phyloP scores from a whole-genome alignment of 2,329 filamentous ascomycete species.

The Zymoseptoria tritici region DNA sequence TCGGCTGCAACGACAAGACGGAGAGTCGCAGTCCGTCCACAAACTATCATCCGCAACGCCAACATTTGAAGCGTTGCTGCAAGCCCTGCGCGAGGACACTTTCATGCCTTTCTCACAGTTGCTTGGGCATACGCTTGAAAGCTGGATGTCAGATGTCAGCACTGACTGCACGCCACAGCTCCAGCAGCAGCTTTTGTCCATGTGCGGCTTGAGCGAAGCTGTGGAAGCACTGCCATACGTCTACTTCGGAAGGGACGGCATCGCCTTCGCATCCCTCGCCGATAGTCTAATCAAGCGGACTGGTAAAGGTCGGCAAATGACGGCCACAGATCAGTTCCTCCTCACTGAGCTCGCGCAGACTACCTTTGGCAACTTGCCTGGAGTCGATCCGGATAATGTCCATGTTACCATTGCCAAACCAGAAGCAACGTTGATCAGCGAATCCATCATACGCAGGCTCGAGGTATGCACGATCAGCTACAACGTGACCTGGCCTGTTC shows the following conservation, averaged over 20 bases:
- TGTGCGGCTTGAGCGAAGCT: conserved; percentile 58
- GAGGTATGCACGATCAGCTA: conserved; percentile 13
- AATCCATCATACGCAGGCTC: conserved; percentile 9
- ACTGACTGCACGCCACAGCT: conserved; percentile 61
- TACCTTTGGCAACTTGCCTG: conserved; percentile 50
- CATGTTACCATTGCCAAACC: conserved; percentile 44
- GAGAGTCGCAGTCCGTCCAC: neutral
- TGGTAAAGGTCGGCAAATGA: conserved; percentile 45
- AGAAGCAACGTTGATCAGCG: conserved; percentile 34
- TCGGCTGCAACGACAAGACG: conserved; percentile 50
- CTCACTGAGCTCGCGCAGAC: conserved; percentile 71
- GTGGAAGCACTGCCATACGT: conserved; percentile 62
- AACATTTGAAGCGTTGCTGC: conserved; percentile 2
- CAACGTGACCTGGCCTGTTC: conserved; percentile 49
- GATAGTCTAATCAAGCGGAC: conserved; percentile 67
- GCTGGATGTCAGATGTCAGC: conserved; percentile 71
- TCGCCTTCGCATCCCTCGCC: conserved; percentile 58
- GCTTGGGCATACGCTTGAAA: conserved; percentile 62
- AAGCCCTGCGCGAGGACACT: conserved; percentile 1
- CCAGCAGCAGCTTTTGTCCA: conserved; percentile 57
- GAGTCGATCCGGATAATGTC: conserved; percentile 55
- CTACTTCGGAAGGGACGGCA: conserved; percentile 71
- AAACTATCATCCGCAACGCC: neutral
- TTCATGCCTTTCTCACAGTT: conserved; percentile 61
- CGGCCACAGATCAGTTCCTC: conserved; percentile 63